Conservation (phyloP, 1,284 basidiomycete species). For the Sporisorium iseilematis-ciliati region DNA sequence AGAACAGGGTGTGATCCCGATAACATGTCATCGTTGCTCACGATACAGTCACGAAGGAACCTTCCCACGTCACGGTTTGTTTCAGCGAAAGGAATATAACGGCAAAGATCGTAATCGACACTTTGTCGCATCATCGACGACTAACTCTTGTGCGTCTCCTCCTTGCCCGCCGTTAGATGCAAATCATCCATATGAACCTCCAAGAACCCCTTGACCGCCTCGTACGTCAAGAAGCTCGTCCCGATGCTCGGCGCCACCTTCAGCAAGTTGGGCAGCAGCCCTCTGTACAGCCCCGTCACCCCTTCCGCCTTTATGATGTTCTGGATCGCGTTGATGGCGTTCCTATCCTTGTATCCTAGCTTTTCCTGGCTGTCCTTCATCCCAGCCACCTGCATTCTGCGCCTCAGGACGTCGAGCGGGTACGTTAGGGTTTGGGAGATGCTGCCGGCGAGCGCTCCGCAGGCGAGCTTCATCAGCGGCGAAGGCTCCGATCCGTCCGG, state of each 20-base stretch:
- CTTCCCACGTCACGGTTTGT: too few species aligned
- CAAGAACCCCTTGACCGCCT: slow-evolving; percentile 52
- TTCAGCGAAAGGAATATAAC: too few species aligned
- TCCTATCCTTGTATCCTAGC: slow-evolving; percentile 79
- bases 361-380: slow-evolving; percentile 76
- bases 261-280: slow-evolving; percentile 91
- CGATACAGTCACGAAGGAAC: too few species aligned
- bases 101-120: too few species aligned
- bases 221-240: slow-evolving; percentile 64
- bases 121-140: too few species aligned
- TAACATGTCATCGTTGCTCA: too few species aligned
- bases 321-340: slow-evolving; percentile 77
- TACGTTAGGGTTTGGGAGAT: slow-evolving; percentile 95
- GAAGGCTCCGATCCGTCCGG: slow-evolving; percentile 60
- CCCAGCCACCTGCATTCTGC: slow-evolving; percentile 95
- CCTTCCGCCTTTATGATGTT: slow-evolving; percentile 82
- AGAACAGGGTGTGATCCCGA: too few species aligned
- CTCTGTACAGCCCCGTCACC: slow-evolving; percentile 81
- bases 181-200: slow-evolving; percentile 45
- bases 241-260: slow-evolving; percentile 73
- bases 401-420: slow-evolving; percentile 90
- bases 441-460: slow-evolving; percentile 74
- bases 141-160: slow-evolving; percentile 16
- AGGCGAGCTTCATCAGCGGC: slow-evolving; percentile 69
- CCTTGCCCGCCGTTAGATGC: slow-evolving; percentile 10